Evolutionary conservation across 495 filamentous ascomycete species (phyloP).

Genomic region (Venustampulla echinocandica): DNA sequence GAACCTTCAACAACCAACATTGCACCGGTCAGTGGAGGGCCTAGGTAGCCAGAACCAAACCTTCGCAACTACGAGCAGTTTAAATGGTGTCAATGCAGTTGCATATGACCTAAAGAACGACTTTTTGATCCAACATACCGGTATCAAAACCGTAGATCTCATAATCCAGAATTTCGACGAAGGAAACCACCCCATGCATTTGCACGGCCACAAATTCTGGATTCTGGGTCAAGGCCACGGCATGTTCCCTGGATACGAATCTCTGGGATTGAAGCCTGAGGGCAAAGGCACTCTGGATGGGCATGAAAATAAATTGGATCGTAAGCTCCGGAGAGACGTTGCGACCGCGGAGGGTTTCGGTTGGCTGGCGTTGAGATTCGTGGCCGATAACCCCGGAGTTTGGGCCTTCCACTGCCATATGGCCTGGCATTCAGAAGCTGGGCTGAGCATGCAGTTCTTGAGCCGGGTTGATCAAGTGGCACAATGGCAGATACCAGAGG

Average conservation of each 20-base stretch:
- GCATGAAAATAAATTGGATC: conserved; percentile 21
- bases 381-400: conserved; percentile 38
- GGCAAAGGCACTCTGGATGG: conserved; percentile 13
- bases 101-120: conserved; percentile 40
- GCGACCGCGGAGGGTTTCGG: conserved; percentile 44
- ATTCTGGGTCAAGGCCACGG: conserved; percentile 46
- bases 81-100: conserved; percentile 41
- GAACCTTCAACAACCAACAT: conserved; percentile 31
- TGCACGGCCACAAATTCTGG: conserved; percentile 56
- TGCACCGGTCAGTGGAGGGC: conserved; percentile 37
- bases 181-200: conserved; percentile 56
- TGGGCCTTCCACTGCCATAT: conserved; percentile 51
- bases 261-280: conserved; percentile 10
- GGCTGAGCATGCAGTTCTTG: conserved; percentile 52
- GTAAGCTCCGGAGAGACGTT: conserved; percentile 51
- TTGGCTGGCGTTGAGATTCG: conserved; percentile 42
- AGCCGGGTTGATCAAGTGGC: conserved; percentile 35
- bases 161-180: conserved; percentile 55
- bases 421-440: conserved; percentile 50
- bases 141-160: conserved; percentile 47
- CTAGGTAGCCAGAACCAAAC: conserved; percentile 39
- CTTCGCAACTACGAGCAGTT: conserved; percentile 29
- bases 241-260: conserved; percentile 36
- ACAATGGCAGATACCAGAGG: conserved; percentile 34
- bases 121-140: conserved; percentile 32